A percentile compares a stretch with the other conserved stretches of the same genome.
Conservation (phyloP, 495 filamentous ascomycete genomes). For the Aspergillus sparsus region DNA sequence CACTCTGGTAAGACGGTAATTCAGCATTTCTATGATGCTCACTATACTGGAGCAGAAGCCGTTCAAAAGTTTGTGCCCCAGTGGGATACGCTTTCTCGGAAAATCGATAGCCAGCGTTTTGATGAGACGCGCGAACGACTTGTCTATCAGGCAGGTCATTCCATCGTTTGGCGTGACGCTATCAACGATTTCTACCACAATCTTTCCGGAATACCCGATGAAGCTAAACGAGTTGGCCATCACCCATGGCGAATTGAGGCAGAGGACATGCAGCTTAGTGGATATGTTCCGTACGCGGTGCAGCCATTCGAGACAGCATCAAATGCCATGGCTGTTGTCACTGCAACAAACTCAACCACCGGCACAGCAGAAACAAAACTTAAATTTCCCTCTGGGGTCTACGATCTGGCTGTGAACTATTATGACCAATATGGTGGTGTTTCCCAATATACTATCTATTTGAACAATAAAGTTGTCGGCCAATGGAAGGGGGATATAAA, state of each 20-base stretch:
- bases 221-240: constrained; percentile 53
- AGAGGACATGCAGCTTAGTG: constrained; percentile 58
- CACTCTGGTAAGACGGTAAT: constrained; percentile 69
- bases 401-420: constrained; percentile 66
- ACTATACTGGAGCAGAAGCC: constrained; percentile 62
- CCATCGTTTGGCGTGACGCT: constrained; percentile 68
- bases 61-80: constrained; percentile 57
- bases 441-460: constrained; percentile 52
- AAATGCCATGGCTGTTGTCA: constrained; percentile 47
- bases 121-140: constrained; percentile 56
- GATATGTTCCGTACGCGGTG: constrained; percentile 53
- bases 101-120: constrained; percentile 49
- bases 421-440: constrained; percentile 60
- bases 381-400: constrained; percentile 51
- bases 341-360: constrained; percentile 46
- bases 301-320: constrained; percentile 59
- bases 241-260: constrained; percentile 66
- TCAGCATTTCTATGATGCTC: constrained; percentile 74
- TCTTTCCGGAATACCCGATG: constrained; percentile 58
- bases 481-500: constrained; percentile 60
- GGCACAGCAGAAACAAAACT: constrained; percentile 53
- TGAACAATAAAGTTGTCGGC: constrained; percentile 54
- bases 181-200: constrained; percentile 62
- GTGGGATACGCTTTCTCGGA: constrained; percentile 57
- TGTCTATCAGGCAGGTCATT: constrained; percentile 66